Conservation (phyloP, 1,284 basidiomycete species). For the Retiboletus flavoniger region DNA sequence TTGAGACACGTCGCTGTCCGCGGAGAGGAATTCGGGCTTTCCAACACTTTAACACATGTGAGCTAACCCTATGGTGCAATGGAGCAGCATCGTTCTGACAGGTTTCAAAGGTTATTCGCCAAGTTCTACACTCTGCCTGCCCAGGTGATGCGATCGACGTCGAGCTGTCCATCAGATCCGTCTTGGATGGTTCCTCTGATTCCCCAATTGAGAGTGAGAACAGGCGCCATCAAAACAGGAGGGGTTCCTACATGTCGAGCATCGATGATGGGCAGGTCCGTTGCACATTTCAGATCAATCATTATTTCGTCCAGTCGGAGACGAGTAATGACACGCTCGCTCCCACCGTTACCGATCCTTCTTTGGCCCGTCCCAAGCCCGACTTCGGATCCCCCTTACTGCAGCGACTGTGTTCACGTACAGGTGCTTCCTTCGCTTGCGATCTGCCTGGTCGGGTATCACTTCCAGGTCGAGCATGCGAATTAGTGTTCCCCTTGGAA, state of each 20-base stretch:
- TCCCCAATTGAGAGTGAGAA: conserved; percentile 27
- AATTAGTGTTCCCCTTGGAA: conserved; percentile 55
- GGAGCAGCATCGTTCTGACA: conserved; percentile 16
- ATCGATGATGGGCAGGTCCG: conserved; percentile 36
- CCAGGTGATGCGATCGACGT: conserved; percentile 85
- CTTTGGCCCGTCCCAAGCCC: conserved; percentile 45
- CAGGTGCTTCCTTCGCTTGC: conserved; percentile 59
- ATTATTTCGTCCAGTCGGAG: conserved; percentile 28
- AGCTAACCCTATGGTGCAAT: conserved; percentile 35
- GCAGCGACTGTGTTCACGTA: conserved; percentile 62
- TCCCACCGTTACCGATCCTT: conserved; percentile 26
- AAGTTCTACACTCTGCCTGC: conserved; percentile 69
- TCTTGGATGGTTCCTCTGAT: conserved; percentile 24
- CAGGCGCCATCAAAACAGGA: conserved; percentile 16
- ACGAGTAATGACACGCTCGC: conserved; percentile 19
- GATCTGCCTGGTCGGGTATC: conserved; percentile 45
- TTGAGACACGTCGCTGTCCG: conserved; percentile 81
- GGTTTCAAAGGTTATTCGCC: conserved; percentile 72
- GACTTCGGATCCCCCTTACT: conserved; percentile 63
- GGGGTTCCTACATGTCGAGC: conserved; percentile 30
- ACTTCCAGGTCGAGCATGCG: conserved; percentile 50
- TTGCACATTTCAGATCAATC: conserved; percentile 59
- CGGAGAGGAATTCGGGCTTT: conserved; percentile 82
- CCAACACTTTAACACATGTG: conserved; percentile 81
- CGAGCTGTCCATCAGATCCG: conserved; percentile 63